Base-by-base conservation (phyloP, 345 rosid species). In the Ricinus communis region DNA sequence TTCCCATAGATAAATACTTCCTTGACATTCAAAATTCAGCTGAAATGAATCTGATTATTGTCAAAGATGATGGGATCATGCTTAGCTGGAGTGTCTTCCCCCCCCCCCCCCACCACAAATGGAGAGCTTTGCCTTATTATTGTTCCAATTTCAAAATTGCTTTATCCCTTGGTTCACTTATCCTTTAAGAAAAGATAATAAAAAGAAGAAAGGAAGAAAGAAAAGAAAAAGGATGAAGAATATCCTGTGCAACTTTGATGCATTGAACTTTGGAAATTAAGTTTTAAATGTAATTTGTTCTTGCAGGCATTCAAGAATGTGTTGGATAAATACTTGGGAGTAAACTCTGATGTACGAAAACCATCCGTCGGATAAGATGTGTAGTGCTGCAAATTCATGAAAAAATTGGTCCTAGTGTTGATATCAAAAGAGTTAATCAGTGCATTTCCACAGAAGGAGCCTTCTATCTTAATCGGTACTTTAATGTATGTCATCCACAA, bases 231-330 rank as follows among this genome's bases (percentile, higher is more conserved):
- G 69, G 62, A 13, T 56, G 51, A 38, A 38, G 36, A 43, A 61
- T 58, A 21, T 58, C 28, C 50, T 41, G 31, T 53, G 46, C 65
- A 72, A 62, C 24, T 24, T 54, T 70, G 49, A 50, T 77, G 33
- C 68, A 71, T 22, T 52, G 24, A 62, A 38, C 49, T 41, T 43
- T 36, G 33, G 30, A 58, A 53, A 62, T 25, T 33, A 24, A 31
- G 25, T 72, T 57, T 59, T 22, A 62, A 24, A 21, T 62, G 19
- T 21, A 28, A 46, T 71, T 69, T 71, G 14, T 68, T 27, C 65
- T 69, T 80, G 77, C 91, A 89, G 97, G 93, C 81, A 60, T 85
- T 87, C 82, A 73, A 86, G 80, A 87, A 77, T 75, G 90, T 87
- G 33, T 45, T 86, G 74, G 88, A 86, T 64, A 87, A 87, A 66